phyloP scores from a whole-genome alignment of 2,329 filamentous ascomycete species.

The Xylaria sp. region DNA sequence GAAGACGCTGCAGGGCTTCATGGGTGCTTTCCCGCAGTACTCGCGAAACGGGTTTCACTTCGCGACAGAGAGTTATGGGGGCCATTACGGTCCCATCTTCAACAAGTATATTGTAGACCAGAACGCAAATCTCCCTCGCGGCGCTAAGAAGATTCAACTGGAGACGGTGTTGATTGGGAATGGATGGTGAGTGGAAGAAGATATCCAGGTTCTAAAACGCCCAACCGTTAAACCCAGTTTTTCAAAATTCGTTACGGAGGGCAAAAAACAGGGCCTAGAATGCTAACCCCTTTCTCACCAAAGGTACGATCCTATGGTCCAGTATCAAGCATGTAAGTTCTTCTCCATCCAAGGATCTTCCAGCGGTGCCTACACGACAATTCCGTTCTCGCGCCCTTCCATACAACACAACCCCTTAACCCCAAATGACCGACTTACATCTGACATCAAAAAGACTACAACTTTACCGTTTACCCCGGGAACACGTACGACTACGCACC shows the following conservation, averaged over 20 bases:
- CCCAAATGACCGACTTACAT: neutral
- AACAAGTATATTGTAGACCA: slow-evolving; percentile 59
- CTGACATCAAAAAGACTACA: slow-evolving; percentile 55
- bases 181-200: slow-evolving; percentile 52
- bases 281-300: slow-evolving; percentile 7
- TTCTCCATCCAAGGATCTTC: neutral
- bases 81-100: slow-evolving; percentile 68
- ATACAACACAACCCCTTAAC: neutral
- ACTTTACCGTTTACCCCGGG: slow-evolving; percentile 64
- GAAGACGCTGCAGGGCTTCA: slow-evolving; percentile 70
- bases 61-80: slow-evolving; percentile 66
- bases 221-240: neutral
- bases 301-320: slow-evolving; percentile 64
- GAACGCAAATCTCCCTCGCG: slow-evolving; percentile 54
- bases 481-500: slow-evolving; percentile 67
- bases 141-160: slow-evolving; percentile 59
- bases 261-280: neutral
- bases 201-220: neutral
- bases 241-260: neutral
- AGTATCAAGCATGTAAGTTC: slow-evolving; percentile 59
- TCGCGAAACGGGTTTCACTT: slow-evolving; percentile 63
- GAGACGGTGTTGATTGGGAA: slow-evolving; percentile 66
- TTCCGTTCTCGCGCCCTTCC: neutral
- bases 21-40: slow-evolving; percentile 67
- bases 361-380: neutral